Evolutionary conservation across 108 stramenopile species (phyloP), one percentile per base, ranked within the genome.

Genomic region (Cyclotella sp.): DNA sequence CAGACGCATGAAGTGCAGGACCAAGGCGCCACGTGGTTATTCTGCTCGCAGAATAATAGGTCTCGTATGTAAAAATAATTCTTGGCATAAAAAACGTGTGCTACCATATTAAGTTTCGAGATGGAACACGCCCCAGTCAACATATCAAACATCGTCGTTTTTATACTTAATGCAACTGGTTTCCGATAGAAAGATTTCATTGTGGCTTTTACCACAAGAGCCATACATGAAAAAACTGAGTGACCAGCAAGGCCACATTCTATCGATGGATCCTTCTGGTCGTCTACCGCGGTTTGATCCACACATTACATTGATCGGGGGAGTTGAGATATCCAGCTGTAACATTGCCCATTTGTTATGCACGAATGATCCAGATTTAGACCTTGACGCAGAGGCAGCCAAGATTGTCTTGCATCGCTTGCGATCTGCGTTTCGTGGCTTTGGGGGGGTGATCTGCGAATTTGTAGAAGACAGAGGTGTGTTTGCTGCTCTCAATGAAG

Each of bases 221-320:
- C 60, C 42, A 53, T 39, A 61, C 28, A 49, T 61, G 41, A 34
- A 68, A 26, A 29, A 45, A 18, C 68, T 77, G 0, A 27, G 47
- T 24, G 21, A 15, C 12, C 42, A 49, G 24, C 77, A 77, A 45
- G 21, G n/a, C 1, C 47, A 68, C 24, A 61, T 70, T 9, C 49
- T 77, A n/a, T 63, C 59, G 16, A 15, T 39, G 34, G 58, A 70
- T 19, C 27, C 29, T 11, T 14, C 29, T 11, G 3, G 10, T 19
- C 34, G 10, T 19, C 34, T 73, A 1, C 79, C 79, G 22, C 57
- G 45, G 22, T 79, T 79, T 47, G 39, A 52, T 15, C 79, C 79
- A 15, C 79, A 79, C 29, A 57, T 79, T 28, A 79, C 79, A 42
- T 49, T 79, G 58, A 45, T 79, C 18, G 79, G 79, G 8, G 79